These are phyloP conservation scores for Arthrobotrys sinensis DNA, from an alignment of 2,329 filamentous ascomycete species.

Conservation along the genomic window DNA sequence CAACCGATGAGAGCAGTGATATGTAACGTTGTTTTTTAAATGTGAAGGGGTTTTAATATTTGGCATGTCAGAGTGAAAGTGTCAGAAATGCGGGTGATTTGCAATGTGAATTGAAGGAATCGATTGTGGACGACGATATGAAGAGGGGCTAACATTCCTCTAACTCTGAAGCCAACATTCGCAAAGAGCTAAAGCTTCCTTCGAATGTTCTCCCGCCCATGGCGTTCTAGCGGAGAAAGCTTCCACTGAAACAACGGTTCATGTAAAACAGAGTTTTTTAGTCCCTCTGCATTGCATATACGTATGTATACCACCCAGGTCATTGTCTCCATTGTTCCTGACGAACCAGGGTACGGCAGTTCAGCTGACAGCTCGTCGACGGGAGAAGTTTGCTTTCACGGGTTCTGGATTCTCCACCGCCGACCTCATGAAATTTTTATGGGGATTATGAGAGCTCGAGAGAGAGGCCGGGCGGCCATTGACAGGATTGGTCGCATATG, in stretches of 20 bases:
- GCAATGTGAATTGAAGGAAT: constrained; percentile 13
- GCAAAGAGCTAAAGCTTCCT: constrained; percentile 20
- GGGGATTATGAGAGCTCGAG: background rate
- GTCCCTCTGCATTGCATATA: constrained; percentile 38
- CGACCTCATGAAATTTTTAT: background rate
- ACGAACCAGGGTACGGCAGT: constrained; percentile 35
- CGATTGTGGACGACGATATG: constrained; percentile 15
- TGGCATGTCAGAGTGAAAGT: constrained; percentile 20
- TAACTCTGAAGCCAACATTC: background rate
- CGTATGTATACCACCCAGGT: constrained; percentile 2
- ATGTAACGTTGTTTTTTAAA: constrained; percentile 10
- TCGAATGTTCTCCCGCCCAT: constrained; percentile 37
- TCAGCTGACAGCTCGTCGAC: constrained; percentile 47
- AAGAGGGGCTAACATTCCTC: constrained; percentile 31
- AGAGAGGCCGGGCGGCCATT: background rate
- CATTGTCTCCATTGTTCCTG: constrained; percentile 8
- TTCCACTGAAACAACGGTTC: constrained; percentile 20
- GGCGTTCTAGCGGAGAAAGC: constrained; percentile 29
- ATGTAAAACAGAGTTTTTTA: constrained; percentile 30
- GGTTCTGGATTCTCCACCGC: constrained; percentile 42
- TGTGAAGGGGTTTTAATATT: constrained; percentile 20
- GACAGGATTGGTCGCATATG: constrained; percentile 16
- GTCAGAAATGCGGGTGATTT: constrained; percentile 17
- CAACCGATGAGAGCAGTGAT: constrained; percentile 9
- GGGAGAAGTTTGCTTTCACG: constrained; percentile 33